Base-by-base conservation (phyloP, 2,329 filamentous ascomycete species). In the Aspergillus clavatus region DNA sequence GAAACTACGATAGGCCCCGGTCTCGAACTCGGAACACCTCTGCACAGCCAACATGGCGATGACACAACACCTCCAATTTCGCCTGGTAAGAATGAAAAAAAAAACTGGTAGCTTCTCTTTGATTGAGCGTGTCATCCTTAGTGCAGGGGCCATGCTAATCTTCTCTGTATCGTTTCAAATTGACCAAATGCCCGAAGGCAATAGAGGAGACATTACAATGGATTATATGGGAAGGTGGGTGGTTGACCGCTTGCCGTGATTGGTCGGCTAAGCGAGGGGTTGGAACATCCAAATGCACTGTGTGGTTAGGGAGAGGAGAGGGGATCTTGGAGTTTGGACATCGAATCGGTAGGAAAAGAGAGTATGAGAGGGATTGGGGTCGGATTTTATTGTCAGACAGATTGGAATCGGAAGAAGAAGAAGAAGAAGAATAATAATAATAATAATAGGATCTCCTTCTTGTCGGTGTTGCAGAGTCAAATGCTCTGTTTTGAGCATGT, bases 121-220 rank as follows among this genome's bases (percentile, higher is more conserved):
- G 81, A 81, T 82, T 81, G 77, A 84, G 82, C 83, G 84, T 89
- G 86, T 90, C 87, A 91, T 90, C 87, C 87, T 91, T 91, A 90
- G 87, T 82, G 79, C 79, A 82, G 79, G 79, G 83, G 83, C 83
- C 83, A 86, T 86, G 83, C 84, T 86, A 86, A 84, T 84, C 79
- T 84, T 84, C 81, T 84, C 80, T 83, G 78, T 82, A 80, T 80
- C 76, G 76, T 79, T 80, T 78, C 76, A 79, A 81, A 76, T 77
- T 80, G 77, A 80, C 77, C 76, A 79, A 76, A 78, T 78, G 72
- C 67, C 70, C 69, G 63, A 70, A 72, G 68, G 70, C 66, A 61
- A 36, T 39, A 26, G 26, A 0, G 4, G 0, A 0, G 0, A 6
- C 27, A 16, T 58, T 50, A 43, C 42, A 52, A 26, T 54, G 52